Evolutionary conservation across 805 yeast genomes (phyloP).

Genomic region (Ogataea trehalophila): DNA sequence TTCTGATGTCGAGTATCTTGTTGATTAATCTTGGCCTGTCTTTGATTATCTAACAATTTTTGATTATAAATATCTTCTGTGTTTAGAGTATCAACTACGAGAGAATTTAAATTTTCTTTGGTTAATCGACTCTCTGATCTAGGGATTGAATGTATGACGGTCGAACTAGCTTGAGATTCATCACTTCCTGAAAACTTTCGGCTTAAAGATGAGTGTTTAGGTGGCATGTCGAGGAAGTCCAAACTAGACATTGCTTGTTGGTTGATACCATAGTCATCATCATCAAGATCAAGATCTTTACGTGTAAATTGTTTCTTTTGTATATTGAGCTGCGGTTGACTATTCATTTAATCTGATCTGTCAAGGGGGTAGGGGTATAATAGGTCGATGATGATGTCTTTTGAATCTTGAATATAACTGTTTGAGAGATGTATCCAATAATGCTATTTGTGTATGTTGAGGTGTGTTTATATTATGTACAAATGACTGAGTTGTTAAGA

Average conservation of each 20-base stretch:
- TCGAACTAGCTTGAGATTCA: conserved; percentile 25
- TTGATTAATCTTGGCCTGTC: background rate
- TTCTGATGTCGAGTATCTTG: background rate
- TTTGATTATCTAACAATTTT: conserved; percentile 1
- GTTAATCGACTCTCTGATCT: conserved; percentile 6
- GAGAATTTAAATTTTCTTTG: conserved; percentile 7
- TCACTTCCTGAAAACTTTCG: conserved; percentile 6
- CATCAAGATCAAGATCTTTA: conserved; percentile 18
- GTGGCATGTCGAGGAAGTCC: background rate
- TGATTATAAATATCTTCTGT: conserved; percentile 17
- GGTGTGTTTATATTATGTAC: background rate
- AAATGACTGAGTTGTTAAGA: too few species aligned
- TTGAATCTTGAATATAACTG: too few species aligned
- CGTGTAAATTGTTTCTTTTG: conserved; percentile 14
- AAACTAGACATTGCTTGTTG: background rate
- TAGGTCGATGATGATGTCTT: too few species aligned
- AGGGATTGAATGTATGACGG: conserved; percentile 20
- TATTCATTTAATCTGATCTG: too few species aligned
- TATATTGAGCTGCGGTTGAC: background rate
- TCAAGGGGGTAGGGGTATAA: too few species aligned
- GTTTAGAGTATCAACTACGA: conserved; percentile 20
- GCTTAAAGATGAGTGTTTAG: conserved; percentile 5
- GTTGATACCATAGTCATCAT: conserved; percentile 14
- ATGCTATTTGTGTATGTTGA: too few species aligned
- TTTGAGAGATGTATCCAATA: too few species aligned